phyloP scores from a whole-genome alignment of 2,329 filamentous ascomycete species.

The Phyllosticta citrichinensis region DNA sequence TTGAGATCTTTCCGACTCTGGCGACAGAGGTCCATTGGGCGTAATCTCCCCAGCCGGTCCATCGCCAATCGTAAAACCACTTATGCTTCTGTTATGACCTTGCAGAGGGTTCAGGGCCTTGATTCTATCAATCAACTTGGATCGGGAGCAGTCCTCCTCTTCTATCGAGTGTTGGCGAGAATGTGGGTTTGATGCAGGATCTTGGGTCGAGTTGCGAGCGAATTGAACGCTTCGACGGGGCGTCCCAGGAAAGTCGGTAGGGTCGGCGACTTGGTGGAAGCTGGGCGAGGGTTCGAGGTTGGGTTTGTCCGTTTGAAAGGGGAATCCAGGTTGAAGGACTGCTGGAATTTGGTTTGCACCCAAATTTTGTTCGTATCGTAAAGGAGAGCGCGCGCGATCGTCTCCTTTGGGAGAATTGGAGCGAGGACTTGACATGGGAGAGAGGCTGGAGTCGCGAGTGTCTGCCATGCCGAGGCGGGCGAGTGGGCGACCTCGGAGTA shows the following conservation, averaged over 20 bases:
- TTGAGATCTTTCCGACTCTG: slow-evolving; percentile 39
- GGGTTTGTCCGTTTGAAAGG: not conserved
- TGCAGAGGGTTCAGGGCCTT: slow-evolving; percentile 54
- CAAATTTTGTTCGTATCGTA: slow-evolving; percentile 17
- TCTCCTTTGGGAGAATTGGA: slow-evolving; percentile 12
- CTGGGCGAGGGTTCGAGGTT: slow-evolving; percentile 8
- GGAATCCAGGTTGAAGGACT: not conserved
- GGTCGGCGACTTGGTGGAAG: slow-evolving; percentile 6
- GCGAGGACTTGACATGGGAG: slow-evolving; percentile 19
- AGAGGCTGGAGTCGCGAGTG: slow-evolving; percentile 19
- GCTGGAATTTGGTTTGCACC: slow-evolving; percentile 8
- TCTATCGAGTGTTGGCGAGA: slow-evolving; percentile 57
- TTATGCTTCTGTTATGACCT: slow-evolving; percentile 41
- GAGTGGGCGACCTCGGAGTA: not conserved
- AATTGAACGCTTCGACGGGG: slow-evolving; percentile 67
- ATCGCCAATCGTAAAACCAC: slow-evolving; percentile 34
- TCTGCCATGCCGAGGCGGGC: slow-evolving; percentile 17
- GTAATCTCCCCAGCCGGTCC: slow-evolving; percentile 29
- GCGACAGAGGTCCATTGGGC: slow-evolving; percentile 32
- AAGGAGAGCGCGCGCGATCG: slow-evolving; percentile 18
- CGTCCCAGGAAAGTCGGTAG: slow-evolving; percentile 18
- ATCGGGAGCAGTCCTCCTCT: slow-evolving; percentile 31
- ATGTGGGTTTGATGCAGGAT: slow-evolving; percentile 35
- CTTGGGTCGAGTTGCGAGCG: slow-evolving; percentile 36
- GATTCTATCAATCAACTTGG: slow-evolving; percentile 67